A percentile compares a stretch with the other conserved stretches of the same genome.
Evolutionary conservation across 441 rosid species (phyloP).

Genomic region (Gossypium laxum): DNA sequence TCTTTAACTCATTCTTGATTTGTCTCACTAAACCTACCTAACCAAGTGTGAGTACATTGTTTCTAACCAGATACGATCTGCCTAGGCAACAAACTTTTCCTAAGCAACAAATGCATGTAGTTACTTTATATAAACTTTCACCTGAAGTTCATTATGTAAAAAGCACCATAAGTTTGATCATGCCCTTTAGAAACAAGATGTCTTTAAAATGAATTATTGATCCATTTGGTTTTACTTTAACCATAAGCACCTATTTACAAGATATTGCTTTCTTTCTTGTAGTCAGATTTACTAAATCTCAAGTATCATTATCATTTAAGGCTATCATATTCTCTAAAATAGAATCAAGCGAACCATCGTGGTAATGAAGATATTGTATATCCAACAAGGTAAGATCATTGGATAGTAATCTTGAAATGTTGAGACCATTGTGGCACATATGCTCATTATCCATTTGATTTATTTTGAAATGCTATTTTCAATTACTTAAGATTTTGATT

Average conservation of each 20-base stretch:
- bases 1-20: background rate
- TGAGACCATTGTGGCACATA: background rate
- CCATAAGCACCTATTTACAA: background rate
- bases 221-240: background rate
- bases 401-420: background rate
- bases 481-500: too few species aligned
- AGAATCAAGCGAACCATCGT: background rate
- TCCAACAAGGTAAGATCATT: background rate
- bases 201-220: background rate
- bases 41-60: background rate
- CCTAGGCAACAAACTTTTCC: background rate
- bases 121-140: background rate
- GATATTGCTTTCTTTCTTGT: background rate
- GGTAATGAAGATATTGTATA: background rate
- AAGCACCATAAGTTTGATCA: background rate
- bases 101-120: background rate
- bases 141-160: background rate
- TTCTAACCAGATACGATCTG: background rate
- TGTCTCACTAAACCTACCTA: background rate
- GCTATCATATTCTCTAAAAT: background rate
- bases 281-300: background rate
- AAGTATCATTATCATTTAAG: background rate
- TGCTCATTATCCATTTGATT: background rate
- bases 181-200: background rate
- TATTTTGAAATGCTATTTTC: background rate